Percentiles rank a stretch among this genome's conserved stretches.
Conservation (phyloP, 768 basidiomycete genomes). For the Strobilomyces confusus region DNA sequence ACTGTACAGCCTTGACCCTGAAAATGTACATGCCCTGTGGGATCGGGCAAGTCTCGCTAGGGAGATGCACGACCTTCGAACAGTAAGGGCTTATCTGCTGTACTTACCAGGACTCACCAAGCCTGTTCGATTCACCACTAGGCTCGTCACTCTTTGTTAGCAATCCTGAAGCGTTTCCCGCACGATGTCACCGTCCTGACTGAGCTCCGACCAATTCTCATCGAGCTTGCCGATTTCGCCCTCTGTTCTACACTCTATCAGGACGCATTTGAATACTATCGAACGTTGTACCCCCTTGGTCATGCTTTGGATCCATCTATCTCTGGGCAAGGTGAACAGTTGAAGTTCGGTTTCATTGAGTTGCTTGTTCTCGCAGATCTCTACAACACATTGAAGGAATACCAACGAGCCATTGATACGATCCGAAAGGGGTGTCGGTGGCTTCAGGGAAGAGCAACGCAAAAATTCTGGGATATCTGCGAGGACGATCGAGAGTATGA, state of each 20-base stretch:
- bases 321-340: constrained; percentile 6
- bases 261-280: constrained; percentile 69
- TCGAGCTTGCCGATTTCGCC: constrained; percentile 60
- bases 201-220: constrained; percentile 57
- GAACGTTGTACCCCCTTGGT: constrained; percentile 37
- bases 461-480: constrained; percentile 75
- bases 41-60: constrained; percentile 82
- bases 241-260: constrained; percentile 67
- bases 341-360: constrained; percentile 43
- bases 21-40: constrained; percentile 84
- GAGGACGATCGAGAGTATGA: constrained; percentile 86
- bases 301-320: constrained; percentile 34
- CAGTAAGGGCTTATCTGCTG: constrained; percentile 39
- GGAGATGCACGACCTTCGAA: constrained; percentile 65
- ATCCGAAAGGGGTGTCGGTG: constrained; percentile 80
- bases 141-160: constrained; percentile 28
- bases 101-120: neutral
- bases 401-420: constrained; percentile 61
- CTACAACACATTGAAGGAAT: constrained; percentile 65
- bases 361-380: constrained; percentile 85
- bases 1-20: constrained; percentile 70
- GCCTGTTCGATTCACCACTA: neutral
- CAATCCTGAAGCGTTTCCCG: constrained; percentile 33
- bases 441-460: constrained; percentile 79
- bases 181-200: constrained; percentile 77